Conservation (phyloP, 23 red algal genomes). For the Pyropia yezoensis region DNA sequence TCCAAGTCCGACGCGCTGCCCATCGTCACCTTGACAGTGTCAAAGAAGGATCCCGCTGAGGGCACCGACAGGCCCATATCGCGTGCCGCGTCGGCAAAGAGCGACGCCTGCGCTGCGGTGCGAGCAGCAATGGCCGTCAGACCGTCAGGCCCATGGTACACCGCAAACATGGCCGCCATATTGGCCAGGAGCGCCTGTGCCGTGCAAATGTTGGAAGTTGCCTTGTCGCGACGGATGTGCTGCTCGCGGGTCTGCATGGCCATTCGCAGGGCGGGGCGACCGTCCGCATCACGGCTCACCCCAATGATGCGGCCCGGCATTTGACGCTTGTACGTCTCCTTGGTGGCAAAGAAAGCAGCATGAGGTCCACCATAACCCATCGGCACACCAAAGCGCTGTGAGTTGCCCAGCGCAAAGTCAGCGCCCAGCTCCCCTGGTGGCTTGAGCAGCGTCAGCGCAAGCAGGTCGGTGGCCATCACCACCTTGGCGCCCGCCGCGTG, state of each 20-base stretch:
- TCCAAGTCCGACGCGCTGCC: constrained; percentile 22
- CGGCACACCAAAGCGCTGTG: constrained; percentile 94
- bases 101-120: constrained; percentile 46
- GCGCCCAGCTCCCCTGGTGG: constrained; percentile 89
- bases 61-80: constrained; percentile 43
- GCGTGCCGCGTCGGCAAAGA: constrained; percentile 53
- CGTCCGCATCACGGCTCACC: constrained; percentile 80
- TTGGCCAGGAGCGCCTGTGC: constrained; percentile 98
- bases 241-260: constrained; percentile 99
- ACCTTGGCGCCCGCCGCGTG: constrained; percentile 76
- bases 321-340: constrained; percentile 84
- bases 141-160: constrained; percentile 96
- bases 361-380: constrained; percentile 97
- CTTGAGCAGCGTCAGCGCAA: constrained; percentile 83
- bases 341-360: constrained; percentile 94
- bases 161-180: constrained; percentile 97
- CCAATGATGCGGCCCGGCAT: constrained; percentile 97
- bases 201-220: constrained; percentile 96
- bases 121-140: constrained; percentile 84
- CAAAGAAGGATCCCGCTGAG: constrained; percentile 47
- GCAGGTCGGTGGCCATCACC: constrained; percentile 82
- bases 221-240: constrained; percentile 99
- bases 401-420: constrained; percentile 90
- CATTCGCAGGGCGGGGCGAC: constrained; percentile 90
- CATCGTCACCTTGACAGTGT: constrained; percentile 78